Evolutionary conservation across 2,329 filamentous ascomycete species (phyloP), one percentile per base, ranked within the genome.

Genomic region (Curvularia eragrostidis): DNA sequence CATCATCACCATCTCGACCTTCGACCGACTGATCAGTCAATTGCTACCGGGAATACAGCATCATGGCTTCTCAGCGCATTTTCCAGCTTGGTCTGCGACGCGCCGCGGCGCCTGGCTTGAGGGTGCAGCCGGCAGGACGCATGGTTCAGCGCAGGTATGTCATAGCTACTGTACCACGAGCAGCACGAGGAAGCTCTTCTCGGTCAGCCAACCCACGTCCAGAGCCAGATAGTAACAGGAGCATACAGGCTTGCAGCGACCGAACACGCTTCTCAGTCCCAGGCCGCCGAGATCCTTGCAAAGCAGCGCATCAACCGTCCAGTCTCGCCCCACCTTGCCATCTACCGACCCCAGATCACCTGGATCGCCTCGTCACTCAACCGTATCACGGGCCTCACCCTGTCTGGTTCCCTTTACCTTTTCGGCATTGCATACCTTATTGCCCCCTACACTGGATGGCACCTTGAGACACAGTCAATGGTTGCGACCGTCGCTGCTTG

Each of bases 271-370:
- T 81, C 84, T 60, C 77, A 80, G 52, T 68, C 77, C 52, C 82
- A 89, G 61, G 85, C 79, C 64, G 71, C 85, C 64, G 75, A 84
- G 66, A 86, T 96, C 79, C 91, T 97, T 75, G 88, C 85, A 71
- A 82, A 87, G 73, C 93, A 97, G 83, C 93, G 93, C 71, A 84
- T 89, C 54, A 80, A 84, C 73, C 93, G 93, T 51, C 93, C 93
- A 75, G 84, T 97, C 70, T 85, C 91, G 44, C 93, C 93, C 54
- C 93, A 97, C 76, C 86, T 97, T 63, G 77, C 81, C 73, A 93
- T 96, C 85, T 97, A 97, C 87, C 85, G 87, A 77, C 86, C 89
- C 59, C 87, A 91, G 78, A 90, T 97, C 80, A 95, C 91, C 69
- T 97, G 89, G 89, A 89, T 91, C 78, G 84, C 84, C 67, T 88